Evolutionary conservation across 1,284 basidiomycete species (phyloP).

Genomic region (Moesziomyces aphidis): DNA sequence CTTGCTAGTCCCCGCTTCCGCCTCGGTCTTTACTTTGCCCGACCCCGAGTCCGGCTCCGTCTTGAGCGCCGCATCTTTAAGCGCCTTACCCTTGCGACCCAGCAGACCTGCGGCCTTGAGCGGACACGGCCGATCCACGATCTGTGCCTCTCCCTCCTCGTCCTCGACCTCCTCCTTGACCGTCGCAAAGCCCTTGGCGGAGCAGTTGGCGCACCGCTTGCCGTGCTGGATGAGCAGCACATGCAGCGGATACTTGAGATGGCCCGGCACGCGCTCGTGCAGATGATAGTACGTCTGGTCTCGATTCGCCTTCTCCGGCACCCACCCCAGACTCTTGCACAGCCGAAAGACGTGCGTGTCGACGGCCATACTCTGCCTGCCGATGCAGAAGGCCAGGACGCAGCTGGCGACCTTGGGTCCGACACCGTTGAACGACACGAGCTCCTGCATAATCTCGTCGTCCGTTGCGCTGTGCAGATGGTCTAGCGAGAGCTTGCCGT

Average conservation of each 20-base stretch:
- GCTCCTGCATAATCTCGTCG: constrained; percentile 75
- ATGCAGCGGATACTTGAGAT: constrained; percentile 79
- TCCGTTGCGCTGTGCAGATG: constrained; percentile 71
- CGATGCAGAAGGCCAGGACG: constrained; percentile 81
- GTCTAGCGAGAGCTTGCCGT: constrained; percentile 68
- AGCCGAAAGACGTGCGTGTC: constrained; percentile 77
- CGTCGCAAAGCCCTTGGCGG: constrained; percentile 64
- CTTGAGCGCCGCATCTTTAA: constrained; percentile 38
- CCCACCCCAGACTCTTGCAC: constrained; percentile 77
- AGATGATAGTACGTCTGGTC: constrained; percentile 79
- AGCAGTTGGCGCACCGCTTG: constrained; percentile 64
- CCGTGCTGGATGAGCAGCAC: constrained; percentile 78
- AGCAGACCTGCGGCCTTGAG: constrained; percentile 37
- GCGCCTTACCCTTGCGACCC: constrained; percentile 45
- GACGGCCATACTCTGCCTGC: constrained; percentile 79
- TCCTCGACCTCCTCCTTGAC: constrained; percentile 53
- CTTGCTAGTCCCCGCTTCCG: background rate
- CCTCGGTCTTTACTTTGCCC: constrained; percentile 17
- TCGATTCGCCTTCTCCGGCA: constrained; percentile 74
- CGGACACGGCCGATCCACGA: constrained; percentile 36
- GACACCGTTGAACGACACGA: constrained; percentile 71
- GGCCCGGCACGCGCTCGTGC: constrained; percentile 74
- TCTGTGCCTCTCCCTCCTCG: constrained; percentile 4
- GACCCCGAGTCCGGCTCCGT: constrained; percentile 8
- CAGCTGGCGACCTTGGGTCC: constrained; percentile 84